phyloP scores from a whole-genome alignment of 371 early-diverging fungal genomes.

The Syncephalis plumigaleata region DNA sequence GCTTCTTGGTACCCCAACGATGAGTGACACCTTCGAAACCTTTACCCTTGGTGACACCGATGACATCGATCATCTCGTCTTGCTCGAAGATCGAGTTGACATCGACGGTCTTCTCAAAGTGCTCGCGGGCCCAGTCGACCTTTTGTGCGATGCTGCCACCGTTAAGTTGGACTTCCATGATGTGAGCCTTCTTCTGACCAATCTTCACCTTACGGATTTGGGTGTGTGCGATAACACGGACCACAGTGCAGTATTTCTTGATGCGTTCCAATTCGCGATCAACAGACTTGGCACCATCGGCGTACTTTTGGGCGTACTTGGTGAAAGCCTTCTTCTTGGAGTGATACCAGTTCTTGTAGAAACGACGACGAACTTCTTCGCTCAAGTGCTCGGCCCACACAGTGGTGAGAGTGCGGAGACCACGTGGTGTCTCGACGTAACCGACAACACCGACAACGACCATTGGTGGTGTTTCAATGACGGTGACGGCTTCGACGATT shows the following conservation, averaged over 20 bases:
- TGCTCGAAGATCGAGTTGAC: slow-evolving; percentile 85
- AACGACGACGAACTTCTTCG: slow-evolving; percentile 96
- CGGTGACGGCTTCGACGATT: slow-evolving; percentile 98
- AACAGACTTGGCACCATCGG: slow-evolving; percentile 77
- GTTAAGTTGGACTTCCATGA: slow-evolving; percentile 99
- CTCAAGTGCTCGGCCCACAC: slow-evolving; percentile 98
- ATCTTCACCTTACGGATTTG: slow-evolving; percentile 90
- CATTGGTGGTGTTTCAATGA: slow-evolving; percentile 98
- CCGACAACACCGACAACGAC: slow-evolving; percentile 99
- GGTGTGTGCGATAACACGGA: slow-evolving; percentile 98
- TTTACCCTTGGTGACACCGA: slow-evolving; percentile 99
- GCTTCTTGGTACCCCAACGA: slow-evolving; percentile 99
- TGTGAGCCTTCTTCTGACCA: slow-evolving; percentile 98
- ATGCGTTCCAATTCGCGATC: slow-evolving; percentile 89
- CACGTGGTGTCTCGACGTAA: slow-evolving; percentile 97
- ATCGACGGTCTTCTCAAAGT: slow-evolving; percentile 95
- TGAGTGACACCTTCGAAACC: slow-evolving; percentile 99
- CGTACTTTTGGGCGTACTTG: slow-evolving; percentile 95
- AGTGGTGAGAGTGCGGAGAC: slow-evolving; percentile 93
- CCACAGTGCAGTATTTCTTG: slow-evolving; percentile 97
- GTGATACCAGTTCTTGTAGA: slow-evolving; percentile 99
- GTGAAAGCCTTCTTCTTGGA: slow-evolving; percentile 99
- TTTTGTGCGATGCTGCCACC: slow-evolving; percentile 96
- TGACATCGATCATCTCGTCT: slow-evolving; percentile 98
- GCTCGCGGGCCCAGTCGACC: slow-evolving; percentile 93